Evolutionary conservation across 164 flowering plant genomes (phyloP).

Genomic region (Vitis vinifera): ASM3070453v1 NC_081812.1:14181501-14182000

Average conservation of each 20-base stretch:
- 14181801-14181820: constrained; percentile 35
- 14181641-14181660: constrained; percentile 69
- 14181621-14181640: constrained; percentile 65
- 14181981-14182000: constrained; percentile 48
- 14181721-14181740: constrained; percentile 9
- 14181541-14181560: constrained; percentile 56
- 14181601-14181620: constrained; percentile 59
- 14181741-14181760: background rate
- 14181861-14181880: constrained; percentile 47
- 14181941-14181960: constrained; percentile 63
- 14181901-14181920: constrained; percentile 49
- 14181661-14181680: constrained; percentile 61
- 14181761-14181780: background rate
- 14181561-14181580: constrained; percentile 43
- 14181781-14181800: background rate
- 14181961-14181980: constrained; percentile 57
- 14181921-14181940: constrained; percentile 63
- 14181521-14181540: no score
- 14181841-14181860: constrained; percentile 41
- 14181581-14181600: constrained; percentile 38
- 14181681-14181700: constrained; percentile 80
- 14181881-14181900: constrained; percentile 72
- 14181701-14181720: constrained; percentile 8
- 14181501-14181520: no score
- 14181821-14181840: constrained; percentile 76